Base-by-base conservation (phyloP, 2,329 filamentous ascomycete genomes). In the Arthrobotrys sphaeroides region DNA sequence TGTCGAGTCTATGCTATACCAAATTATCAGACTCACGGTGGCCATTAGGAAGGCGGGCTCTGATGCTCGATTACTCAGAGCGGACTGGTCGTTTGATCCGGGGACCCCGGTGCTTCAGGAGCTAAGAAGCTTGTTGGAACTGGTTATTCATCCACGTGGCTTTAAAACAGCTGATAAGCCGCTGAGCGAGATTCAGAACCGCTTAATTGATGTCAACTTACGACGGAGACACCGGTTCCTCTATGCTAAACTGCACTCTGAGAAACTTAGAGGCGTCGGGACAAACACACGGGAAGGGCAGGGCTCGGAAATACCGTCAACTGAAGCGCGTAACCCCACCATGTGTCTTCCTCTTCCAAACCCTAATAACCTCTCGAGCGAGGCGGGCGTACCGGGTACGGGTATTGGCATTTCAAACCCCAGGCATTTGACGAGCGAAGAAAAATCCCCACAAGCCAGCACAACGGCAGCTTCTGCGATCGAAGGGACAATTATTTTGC, bases 391-490 rank as follows among this genome's bases (percentile, higher is more conserved):
- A n/a, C n/a, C n/a, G n/a, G n/a, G n/a, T n/a, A n/a, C n/a, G n/a
- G n/a, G n/a, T n/a, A n/a, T n/a, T n/a, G n/a, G n/a, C n/a, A n/a
- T n/a, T n/a, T n/a, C n/a, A n/a, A n/a, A n/a, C n/a, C n/a, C n/a
- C n/a, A n/a, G n/a, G n/a, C n/a, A n/a, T n/a, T n/a, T n/a, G n/a
- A n/a, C n/a, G n/a, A n/a, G n/a, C n/a, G n/a, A n/a, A n/a, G n/a
- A n/a, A n/a, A n/a, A n/a, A n/a, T n/a, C n/a, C 5, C 31, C 12
- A 47, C 60, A 31, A 38, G 53, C 68, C 2, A 18, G 38, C 18
- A 26, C 28, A 9, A 73, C 60, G 20, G 60, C 60, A 12, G 68
- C 68, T 7, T 73, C 68, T n/a, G 68, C 49, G 0, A 66, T 73
- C n/a, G 68, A 73, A 53, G 60, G 49, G 1, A 66, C 38, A 3